These are phyloP conservation scores for Laetiporus sulphureus DNA, from an alignment of 1,284 basidiomycete species.

Conservation along the genomic window DNA sequence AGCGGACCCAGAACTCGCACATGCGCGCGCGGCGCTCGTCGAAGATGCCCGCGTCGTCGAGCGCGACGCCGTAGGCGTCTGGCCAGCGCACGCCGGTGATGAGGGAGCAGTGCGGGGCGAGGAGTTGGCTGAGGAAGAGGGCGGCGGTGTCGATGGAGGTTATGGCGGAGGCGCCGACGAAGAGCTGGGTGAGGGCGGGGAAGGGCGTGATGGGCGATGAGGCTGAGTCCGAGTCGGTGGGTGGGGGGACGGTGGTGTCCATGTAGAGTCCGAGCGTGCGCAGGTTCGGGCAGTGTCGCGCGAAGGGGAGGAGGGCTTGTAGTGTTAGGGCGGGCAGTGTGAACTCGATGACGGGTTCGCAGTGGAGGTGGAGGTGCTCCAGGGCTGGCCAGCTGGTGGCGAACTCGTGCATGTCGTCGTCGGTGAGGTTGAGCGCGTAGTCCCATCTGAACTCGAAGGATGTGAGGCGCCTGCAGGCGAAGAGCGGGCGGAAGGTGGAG, in stretches of 20 bases:
- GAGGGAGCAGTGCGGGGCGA: constrained; percentile 34
- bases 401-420: constrained; percentile 41
- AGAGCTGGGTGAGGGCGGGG: constrained; percentile 32
- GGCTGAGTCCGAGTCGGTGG: constrained; percentile 5
- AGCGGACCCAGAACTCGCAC: constrained; percentile 18
- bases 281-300: constrained; percentile 43
- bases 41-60: constrained; percentile 20
- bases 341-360: constrained; percentile 38
- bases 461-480: constrained; percentile 36
- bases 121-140: constrained; percentile 45
- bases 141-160: constrained; percentile 34
- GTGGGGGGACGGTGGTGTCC: constrained; percentile 28
- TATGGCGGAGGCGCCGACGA: constrained; percentile 45
- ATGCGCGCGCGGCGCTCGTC: constrained; percentile 16
- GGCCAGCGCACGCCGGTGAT: constrained; percentile 31
- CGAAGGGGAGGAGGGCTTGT: constrained; percentile 42
- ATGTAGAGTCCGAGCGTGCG: constrained; percentile 47
- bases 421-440: constrained; percentile 40
- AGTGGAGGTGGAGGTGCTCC: constrained; percentile 42
- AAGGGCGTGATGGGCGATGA: constrained; percentile 33
- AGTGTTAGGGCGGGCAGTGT: constrained; percentile 34
- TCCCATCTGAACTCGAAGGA: constrained; percentile 50
- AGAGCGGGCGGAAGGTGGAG: constrained; percentile 42
- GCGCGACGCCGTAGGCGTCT: constrained; percentile 22
- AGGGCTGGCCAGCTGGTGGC: constrained; percentile 41